Base-by-base conservation (phyloP, 306 rosid genomes). In the Acacia melanoxylon region DNA sequence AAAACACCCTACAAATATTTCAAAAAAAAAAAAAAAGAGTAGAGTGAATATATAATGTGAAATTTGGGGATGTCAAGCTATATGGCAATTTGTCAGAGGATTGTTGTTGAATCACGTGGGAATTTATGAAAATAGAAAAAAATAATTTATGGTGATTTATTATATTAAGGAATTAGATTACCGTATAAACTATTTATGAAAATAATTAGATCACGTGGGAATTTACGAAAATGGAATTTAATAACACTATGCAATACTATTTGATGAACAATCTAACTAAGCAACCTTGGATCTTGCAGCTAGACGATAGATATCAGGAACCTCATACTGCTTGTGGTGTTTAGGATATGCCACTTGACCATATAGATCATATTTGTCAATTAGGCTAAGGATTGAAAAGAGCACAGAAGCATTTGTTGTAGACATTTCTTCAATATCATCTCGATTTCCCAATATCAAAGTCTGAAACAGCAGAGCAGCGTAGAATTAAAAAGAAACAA, bases 311-410 rank as follows among this genome's bases (percentile, higher is more conserved):
- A 95, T 95, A 78, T 93, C 94, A 24, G 97, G 99, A 85, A 95
- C 99, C 56, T 93, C 99, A 45, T 89, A 86, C 80, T 95, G 99
- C 86, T 91, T 95, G 93, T 95, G 99, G 89, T 91, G 99, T 85
- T 95, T 95, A 76, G 99, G 99, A 84, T 93, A 93, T n/a, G 99
- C 98, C 73, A 95, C 99, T 91, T 93, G 99, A 81, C 99, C 99
- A 76, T 95, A 95, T 75, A 95, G 88, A 90, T 95, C 97, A 89
- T 88, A 88, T 81, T 95, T 95, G 91, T 95, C 99, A 86, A 95
- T 85, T 83, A 95, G 87, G 89, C 94, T 95, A 78, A 95, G 94
- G 46, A 95, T 97, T 14, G 98, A 92, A 31, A 95, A 92, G 81
- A 95, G 97, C 77, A 93, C 94, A 80, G 99, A 91, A 70, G 98